Conservation (phyloP, 441 rosid genomes). For the Capsella rubella region DNA sequence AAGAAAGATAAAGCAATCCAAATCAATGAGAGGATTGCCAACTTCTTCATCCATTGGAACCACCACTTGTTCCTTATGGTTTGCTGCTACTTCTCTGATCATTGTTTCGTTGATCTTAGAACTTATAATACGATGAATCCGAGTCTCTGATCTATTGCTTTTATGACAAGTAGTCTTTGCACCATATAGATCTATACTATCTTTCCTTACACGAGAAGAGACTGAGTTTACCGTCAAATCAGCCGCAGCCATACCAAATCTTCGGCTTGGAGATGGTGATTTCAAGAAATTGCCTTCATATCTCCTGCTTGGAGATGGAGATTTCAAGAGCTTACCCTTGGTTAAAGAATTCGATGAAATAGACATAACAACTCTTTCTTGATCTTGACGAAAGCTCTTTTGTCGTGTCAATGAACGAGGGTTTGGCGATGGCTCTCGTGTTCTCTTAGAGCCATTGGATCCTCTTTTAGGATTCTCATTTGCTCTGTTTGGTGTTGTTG, state of each 20-base stretch:
- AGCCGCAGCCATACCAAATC: slow-evolving; percentile 35
- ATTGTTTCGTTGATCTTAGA: slow-evolving; percentile 61
- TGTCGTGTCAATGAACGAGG: slow-evolving; percentile 53
- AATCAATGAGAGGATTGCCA: slow-evolving; percentile 74
- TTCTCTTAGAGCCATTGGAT: slow-evolving; percentile 54
- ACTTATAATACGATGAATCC: slow-evolving; percentile 57
- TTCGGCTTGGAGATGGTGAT: slow-evolving; percentile 57
- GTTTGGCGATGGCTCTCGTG: slow-evolving; percentile 69
- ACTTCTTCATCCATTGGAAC: slow-evolving; percentile 59
- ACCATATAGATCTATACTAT: slow-evolving; percentile 47
- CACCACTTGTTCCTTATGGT: slow-evolving; percentile 43
- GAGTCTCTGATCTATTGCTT: slow-evolving; percentile 56
- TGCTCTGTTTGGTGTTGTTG: slow-evolving; percentile 38
- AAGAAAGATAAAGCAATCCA: slow-evolving; percentile 91
- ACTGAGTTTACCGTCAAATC: slow-evolving; percentile 46
- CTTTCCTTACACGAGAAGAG: slow-evolving; percentile 48
- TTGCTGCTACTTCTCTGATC: slow-evolving; percentile 47
- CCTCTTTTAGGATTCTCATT: slow-evolving; percentile 37
- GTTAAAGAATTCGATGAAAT: slow-evolving; percentile 35
- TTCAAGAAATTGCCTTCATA: slow-evolving; percentile 48
- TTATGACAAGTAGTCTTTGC: slow-evolving; percentile 33
- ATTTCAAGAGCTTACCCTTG: slow-evolving; percentile 49
- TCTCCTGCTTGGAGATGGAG: slow-evolving; percentile 78
- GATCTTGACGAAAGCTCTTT: slow-evolving; percentile 70
- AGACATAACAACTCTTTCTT: slow-evolving; percentile 38